A percentile compares a stretch with the other conserved stretches of the same genome.
phyloP scores from a whole-genome alignment of 2,329 filamentous ascomycete species.

The Apiospora phragmitis region DNA sequence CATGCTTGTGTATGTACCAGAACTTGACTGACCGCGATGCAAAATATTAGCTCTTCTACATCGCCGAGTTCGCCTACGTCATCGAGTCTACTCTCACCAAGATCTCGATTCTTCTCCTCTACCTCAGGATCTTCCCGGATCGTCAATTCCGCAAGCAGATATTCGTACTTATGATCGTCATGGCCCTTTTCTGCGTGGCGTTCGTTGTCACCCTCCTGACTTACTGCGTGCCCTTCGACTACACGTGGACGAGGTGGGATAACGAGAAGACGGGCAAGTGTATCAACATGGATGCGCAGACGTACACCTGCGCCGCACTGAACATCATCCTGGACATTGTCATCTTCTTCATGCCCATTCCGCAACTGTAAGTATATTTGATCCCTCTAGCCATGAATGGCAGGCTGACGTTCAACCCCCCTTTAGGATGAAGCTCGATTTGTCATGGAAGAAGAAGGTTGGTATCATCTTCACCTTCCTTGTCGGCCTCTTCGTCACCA shows the following conservation, averaged over 20 bases:
- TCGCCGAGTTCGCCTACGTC: slow-evolving; percentile 17
- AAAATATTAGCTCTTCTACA: slow-evolving; percentile 14
- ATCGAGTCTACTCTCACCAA: slow-evolving; percentile 17
- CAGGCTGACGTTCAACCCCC: background rate
- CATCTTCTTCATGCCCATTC: slow-evolving; percentile 17
- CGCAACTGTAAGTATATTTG: slow-evolving; percentile 15
- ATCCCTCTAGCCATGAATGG: background rate
- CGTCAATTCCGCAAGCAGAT: slow-evolving; percentile 14
- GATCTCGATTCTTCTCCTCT: slow-evolving; percentile 16
- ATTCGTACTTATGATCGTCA: slow-evolving; percentile 17
- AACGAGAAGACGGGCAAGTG: slow-evolving; percentile 18
- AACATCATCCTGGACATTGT: slow-evolving; percentile 17
- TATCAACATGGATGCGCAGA: slow-evolving; percentile 16
- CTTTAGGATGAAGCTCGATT: slow-evolving; percentile 14
- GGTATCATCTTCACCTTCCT: slow-evolving; percentile 25
- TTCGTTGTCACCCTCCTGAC: slow-evolving; percentile 21
- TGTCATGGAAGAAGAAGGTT: slow-evolving; percentile 15
- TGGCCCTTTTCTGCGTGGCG: slow-evolving; percentile 19
- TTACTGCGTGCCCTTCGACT: slow-evolving; percentile 22
- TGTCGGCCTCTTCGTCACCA: slow-evolving; percentile 26
- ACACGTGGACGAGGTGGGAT: slow-evolving; percentile 22
- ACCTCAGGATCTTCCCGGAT: slow-evolving; percentile 17
- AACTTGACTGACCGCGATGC: background rate
- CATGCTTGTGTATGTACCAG: background rate
- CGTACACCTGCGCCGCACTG: slow-evolving; percentile 12